These are phyloP conservation scores for Artemisia annua DNA, from an alignment of 129 eudicot genomes.

Conservation along the genomic window DNA sequence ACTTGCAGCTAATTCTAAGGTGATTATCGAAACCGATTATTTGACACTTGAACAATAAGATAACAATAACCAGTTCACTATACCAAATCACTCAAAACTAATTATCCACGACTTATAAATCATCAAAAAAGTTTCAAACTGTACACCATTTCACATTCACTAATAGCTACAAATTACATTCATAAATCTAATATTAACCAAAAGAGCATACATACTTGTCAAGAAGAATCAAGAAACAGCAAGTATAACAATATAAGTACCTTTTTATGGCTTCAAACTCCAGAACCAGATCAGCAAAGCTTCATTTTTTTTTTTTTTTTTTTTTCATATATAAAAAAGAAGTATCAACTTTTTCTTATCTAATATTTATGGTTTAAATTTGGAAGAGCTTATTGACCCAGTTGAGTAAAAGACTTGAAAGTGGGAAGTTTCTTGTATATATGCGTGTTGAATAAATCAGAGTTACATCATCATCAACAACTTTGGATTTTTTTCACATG, in stretches of 20 bases:
- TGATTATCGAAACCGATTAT: too few species aligned
- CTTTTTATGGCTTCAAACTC: conserved; percentile 23
- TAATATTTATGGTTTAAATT: conserved; percentile 2
- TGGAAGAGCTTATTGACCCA: conserved; percentile 25
- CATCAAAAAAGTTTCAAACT: not conserved
- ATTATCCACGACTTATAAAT: too few species aligned
- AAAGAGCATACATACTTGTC: not conserved
- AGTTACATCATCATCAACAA: not conserved
- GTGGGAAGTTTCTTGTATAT: conserved; percentile 15
- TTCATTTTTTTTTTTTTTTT: too few species aligned
- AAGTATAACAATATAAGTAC: conserved; percentile 17
- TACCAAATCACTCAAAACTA: too few species aligned
- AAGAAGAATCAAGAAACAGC: conserved; percentile 21
- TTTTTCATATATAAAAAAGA: not conserved
- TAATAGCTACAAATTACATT: conserved; percentile 13
- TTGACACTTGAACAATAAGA: too few species aligned
- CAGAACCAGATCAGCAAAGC: conserved; percentile 2
- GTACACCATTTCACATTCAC: conserved; percentile 9
- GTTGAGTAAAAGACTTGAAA: conserved; percentile 16
- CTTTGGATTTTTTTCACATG: not conserved
- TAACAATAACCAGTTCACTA: too few species aligned
- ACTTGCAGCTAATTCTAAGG: too few species aligned
- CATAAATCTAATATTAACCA: not conserved
- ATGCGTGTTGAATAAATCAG: conserved; percentile 17
- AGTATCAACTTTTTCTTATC: not conserved